A percentile compares a stretch with the other conserved stretches of the same genome.
Evolutionary conservation across 805 yeast genomes (phyloP).

Genomic region (Hanseniaspora meyeri): DNA sequence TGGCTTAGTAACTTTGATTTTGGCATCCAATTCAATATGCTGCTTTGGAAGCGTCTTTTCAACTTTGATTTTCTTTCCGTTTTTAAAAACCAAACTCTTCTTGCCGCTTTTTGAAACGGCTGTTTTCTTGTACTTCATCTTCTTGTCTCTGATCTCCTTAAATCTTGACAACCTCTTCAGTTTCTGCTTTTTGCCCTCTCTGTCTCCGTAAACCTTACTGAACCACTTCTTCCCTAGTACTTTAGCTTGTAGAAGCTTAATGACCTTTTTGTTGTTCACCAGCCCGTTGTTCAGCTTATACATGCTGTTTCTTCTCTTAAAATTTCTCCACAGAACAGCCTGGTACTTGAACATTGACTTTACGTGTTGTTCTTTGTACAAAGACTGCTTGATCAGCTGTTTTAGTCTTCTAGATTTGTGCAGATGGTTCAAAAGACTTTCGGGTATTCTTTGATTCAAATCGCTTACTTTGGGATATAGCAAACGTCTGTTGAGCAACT

Average conservation of each 20-base stretch:
- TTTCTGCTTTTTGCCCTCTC: slow-evolving; percentile 7
- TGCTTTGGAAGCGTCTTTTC: neutral
- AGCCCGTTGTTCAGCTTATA: slow-evolving; percentile 6
- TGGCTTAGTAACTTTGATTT: neutral
- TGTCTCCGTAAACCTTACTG: slow-evolving; percentile 3
- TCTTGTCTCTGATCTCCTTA: slow-evolving; percentile 5
- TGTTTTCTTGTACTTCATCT: neutral
- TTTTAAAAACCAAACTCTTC: neutral
- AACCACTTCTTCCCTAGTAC: slow-evolving; percentile 5
- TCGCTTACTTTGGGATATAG: slow-evolving; percentile 5
- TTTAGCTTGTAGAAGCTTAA: neutral
- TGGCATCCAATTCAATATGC: neutral
- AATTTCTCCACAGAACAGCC: slow-evolving; percentile 7
- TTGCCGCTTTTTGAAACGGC: neutral
- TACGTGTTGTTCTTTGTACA: slow-evolving; percentile 7
- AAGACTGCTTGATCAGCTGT: slow-evolving; percentile 2
- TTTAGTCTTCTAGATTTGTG: slow-evolving; percentile 4
- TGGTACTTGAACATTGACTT: slow-evolving; percentile 13
- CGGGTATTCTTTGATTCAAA: neutral
- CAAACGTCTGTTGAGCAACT: slow-evolving; percentile 8
- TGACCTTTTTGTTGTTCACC: neutral
- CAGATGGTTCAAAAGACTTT: neutral
- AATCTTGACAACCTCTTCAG: neutral
- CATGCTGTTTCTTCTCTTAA: slow-evolving; percentile 5
- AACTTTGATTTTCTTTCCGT: neutral